Evolutionary conservation across 495 filamentous ascomycete species (phyloP), one percentile per base, ranked within the genome.

Genomic region (Pseudoneurospora amorphoporcata): DNA sequence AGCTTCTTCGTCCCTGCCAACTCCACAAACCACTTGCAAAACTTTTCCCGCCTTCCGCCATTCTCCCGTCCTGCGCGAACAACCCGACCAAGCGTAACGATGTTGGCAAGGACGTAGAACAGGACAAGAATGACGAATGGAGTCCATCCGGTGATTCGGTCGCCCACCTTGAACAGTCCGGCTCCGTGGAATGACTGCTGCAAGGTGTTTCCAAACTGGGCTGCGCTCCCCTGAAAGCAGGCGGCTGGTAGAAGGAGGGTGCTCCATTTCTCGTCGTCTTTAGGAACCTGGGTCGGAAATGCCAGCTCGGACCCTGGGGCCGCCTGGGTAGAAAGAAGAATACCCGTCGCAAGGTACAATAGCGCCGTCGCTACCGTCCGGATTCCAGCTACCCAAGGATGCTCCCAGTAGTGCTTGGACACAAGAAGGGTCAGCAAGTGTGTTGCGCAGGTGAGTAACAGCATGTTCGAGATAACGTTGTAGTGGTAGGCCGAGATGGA

Each of bases 401-500:
- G 76, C 9, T 72, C 71, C 80, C 78, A 82, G 73, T 82, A 83
- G 71, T 78, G 74, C 12, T 72, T 70, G 68, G 78, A 75, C 68
- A 82, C 76, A 43, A 78, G 80, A 58, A 82, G 74, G 40, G 81
- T 76, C 65, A 79, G 71, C 12, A 83, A 76, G 68, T 83, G 81
- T 4, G 81, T 83, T 8, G 79, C 81, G 69, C 80, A 80, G 39
- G 81, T 82, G 40, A 83, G 74, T 12, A 83, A 71, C 75, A 83
- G 74, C 75, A 81, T 76, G 72, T 83, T 83, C 35, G 77, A 75
- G 2, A 83, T 75, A 61, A 83, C 75, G 32, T 82, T 77, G 73
- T 83, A 83, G 72, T 83, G 82, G 69, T 83, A 83, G 4, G 80
- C 79, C n/a, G 79, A 80, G 70, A 83, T 76, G 29, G 75, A 77